phyloP scores from a whole-genome alignment of 2,329 filamentous ascomycete species.

The Neofusicoccum laricinum region DNA sequence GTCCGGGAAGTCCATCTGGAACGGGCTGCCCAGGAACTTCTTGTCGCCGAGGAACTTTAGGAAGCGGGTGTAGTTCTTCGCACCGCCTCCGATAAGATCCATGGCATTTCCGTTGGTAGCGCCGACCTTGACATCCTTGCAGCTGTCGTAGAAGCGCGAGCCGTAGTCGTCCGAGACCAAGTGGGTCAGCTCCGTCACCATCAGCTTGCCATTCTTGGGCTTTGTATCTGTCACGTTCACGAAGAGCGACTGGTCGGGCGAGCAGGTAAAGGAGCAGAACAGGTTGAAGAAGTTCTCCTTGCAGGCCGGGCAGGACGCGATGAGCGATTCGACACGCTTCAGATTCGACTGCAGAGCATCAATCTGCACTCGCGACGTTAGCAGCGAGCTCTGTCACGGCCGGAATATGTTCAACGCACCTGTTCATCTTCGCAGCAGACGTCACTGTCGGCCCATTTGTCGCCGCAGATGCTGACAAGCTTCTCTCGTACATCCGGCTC shows the following conservation, averaged over 20 bases:
- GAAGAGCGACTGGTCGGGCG: slow-evolving; percentile 92
- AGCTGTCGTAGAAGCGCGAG: slow-evolving; percentile 88
- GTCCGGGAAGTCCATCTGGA: slow-evolving; percentile 91
- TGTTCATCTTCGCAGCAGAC: slow-evolving; percentile 85
- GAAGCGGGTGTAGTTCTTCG: slow-evolving; percentile 82
- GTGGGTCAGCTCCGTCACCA: slow-evolving; percentile 90
- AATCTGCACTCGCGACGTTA: slow-evolving; percentile 52
- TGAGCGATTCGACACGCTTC: slow-evolving; percentile 80
- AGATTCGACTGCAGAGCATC: slow-evolving; percentile 79
- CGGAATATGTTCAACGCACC: slow-evolving; percentile 42
- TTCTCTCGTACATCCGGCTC: slow-evolving; percentile 69
- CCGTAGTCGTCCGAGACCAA: slow-evolving; percentile 82
- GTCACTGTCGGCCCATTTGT: slow-evolving; percentile 77
- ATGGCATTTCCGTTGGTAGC: slow-evolving; percentile 91
- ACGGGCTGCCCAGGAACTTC: slow-evolving; percentile 86
- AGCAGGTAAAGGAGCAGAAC: slow-evolving; percentile 98
- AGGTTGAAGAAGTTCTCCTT: slow-evolving; percentile 98
- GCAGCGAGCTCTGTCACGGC: background rate
- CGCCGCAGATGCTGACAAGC: slow-evolving; percentile 80
- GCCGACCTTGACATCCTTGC: slow-evolving; percentile 98
- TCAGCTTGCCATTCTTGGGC: slow-evolving; percentile 56
- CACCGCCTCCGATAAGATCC: slow-evolving; percentile 91
- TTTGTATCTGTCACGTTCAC: slow-evolving; percentile 82
- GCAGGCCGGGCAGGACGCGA: slow-evolving; percentile 92
- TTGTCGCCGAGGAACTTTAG: slow-evolving; percentile 92